Conservation (phyloP, 805 yeast species). For the Helenozyma baotianmanensis region DNA sequence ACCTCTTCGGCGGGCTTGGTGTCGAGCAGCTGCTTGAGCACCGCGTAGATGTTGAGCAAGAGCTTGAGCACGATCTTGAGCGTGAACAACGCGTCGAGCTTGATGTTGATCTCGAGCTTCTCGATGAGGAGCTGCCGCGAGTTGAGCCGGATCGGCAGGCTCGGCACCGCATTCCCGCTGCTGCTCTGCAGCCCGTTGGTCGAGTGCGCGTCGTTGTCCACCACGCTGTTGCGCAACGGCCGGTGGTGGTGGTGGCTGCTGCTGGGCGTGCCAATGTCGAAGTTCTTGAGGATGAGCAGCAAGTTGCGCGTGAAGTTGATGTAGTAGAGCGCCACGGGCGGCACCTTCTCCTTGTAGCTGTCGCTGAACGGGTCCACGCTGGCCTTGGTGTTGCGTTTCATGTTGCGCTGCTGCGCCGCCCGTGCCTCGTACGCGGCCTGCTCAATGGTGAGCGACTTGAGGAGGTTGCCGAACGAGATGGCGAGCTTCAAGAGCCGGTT, state of each 20-base stretch:
- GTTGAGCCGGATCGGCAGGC: conserved; percentile 37
- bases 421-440: conserved; percentile 27
- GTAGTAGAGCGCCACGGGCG: conserved; percentile 19
- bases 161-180: conserved; percentile 8
- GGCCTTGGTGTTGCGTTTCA: background rate
- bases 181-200: conserved; percentile 3
- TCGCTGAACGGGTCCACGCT: conserved; percentile 13
- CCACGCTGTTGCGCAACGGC: conserved; percentile 1
- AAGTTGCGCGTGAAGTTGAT: conserved; percentile 32
- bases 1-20: conserved; percentile 2
- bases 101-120: conserved; percentile 40
- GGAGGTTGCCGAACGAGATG: conserved; percentile 38
- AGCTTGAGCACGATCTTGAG: conserved; percentile 31
- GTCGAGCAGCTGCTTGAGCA: conserved; percentile 22
- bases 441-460: conserved; percentile 33
- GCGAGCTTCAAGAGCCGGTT: conserved; percentile 37
- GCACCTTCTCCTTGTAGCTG: conserved; percentile 1
- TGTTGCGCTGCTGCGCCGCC: conserved; percentile 6
- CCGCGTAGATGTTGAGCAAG: conserved; percentile 22
- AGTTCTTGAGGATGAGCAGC: conserved; percentile 31
- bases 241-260: background rate
- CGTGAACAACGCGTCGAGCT: conserved; percentile 35
- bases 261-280: conserved; percentile 29
- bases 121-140: conserved; percentile 40
- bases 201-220: conserved; percentile 1